Conservation (phyloP, 2,329 filamentous ascomycete genomes). For the Stagonosporopsis rhizophila region DNA sequence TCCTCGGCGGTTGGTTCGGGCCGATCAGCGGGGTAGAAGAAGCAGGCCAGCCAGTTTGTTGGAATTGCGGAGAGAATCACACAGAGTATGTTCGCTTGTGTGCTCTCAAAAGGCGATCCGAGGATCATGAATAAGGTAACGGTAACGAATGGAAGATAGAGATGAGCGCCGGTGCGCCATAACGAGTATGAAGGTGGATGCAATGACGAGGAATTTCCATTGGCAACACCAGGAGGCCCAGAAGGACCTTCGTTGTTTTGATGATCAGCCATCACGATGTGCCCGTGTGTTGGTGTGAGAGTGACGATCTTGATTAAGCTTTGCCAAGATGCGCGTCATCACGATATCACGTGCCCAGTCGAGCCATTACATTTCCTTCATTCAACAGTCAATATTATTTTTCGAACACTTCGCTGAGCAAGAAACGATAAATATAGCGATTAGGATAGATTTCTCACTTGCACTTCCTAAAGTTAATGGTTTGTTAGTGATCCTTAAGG, state of each 20-base stretch:
- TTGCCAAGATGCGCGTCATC: slow-evolving; percentile 8
- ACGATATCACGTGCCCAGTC: slow-evolving; percentile 4
- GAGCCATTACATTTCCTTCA: no score
- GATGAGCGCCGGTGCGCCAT: slow-evolving; percentile 22
- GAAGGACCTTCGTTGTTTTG: neutral
- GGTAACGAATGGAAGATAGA: slow-evolving; percentile 27
- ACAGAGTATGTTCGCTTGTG: slow-evolving; percentile 2
- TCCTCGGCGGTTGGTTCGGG: slow-evolving; percentile 18
- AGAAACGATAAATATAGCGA: no score
- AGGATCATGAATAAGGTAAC: slow-evolving; percentile 12
- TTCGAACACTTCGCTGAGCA: no score
- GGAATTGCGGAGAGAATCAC: slow-evolving; percentile 20
- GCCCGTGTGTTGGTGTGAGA: neutral
- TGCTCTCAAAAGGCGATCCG: slow-evolving; percentile 9
- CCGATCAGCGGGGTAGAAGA: slow-evolving; percentile 19
- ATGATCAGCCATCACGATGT: slow-evolving; percentile 1
- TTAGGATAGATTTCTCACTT: no score
- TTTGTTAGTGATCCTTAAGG: no score
- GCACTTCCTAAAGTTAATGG: no score
- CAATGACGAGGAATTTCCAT: neutral
- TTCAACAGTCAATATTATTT: no score
- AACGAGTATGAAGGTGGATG: neutral
- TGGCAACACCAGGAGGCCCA: neutral
- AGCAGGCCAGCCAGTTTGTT: slow-evolving; percentile 22
- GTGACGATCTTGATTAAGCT: neutral